Conservation (phyloP, 2,329 filamentous ascomycete genomes). For the Diaporthe citrichinensis region DNA sequence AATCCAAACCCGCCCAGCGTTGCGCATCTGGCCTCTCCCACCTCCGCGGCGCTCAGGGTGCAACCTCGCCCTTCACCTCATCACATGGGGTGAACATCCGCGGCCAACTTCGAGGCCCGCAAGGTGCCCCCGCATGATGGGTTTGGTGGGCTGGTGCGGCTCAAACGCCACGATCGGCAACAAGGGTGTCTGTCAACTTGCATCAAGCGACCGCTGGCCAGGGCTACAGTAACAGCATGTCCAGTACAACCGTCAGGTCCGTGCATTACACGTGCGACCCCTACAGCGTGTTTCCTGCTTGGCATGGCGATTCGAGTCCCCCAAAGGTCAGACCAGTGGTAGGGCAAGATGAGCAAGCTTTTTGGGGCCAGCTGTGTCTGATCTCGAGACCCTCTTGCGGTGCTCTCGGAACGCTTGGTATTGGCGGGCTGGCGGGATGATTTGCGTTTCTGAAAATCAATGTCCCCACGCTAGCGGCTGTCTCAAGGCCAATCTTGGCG, state of each 20-base stretch:
- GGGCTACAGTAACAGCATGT: neutral
- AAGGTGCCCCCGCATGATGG: constrained; percentile 14
- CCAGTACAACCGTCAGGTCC: constrained; percentile 1
- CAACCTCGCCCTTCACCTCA: constrained; percentile 15
- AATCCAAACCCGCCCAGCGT: constrained; percentile 7
- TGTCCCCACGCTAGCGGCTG: constrained; percentile 29
- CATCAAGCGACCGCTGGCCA: constrained; percentile 29
- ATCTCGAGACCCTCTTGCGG: neutral
- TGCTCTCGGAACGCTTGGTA: constrained; percentile 12
- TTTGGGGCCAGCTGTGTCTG: neutral
- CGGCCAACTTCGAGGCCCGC: constrained; percentile 18
- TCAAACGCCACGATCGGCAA: constrained; percentile 38
- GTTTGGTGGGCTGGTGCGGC: constrained; percentile 33
- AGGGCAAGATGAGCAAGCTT: constrained; percentile 26
- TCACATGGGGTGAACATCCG: constrained; percentile 31
- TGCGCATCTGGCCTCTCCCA: constrained; percentile 9
- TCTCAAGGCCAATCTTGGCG: constrained; percentile 30
- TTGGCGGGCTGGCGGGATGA: constrained; percentile 1
- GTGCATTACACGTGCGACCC: constrained; percentile 15
- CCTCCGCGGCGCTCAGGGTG: constrained; percentile 1
- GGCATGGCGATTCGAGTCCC: constrained; percentile 14
- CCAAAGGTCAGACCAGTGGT: constrained; percentile 6
- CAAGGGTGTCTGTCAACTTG: constrained; percentile 29
- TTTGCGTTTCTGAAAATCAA: constrained; percentile 7
- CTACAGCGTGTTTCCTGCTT: constrained; percentile 2